Conservation (phyloP, 2,329 filamentous ascomycete genomes). For the Apiospora malaysiana region DNA sequence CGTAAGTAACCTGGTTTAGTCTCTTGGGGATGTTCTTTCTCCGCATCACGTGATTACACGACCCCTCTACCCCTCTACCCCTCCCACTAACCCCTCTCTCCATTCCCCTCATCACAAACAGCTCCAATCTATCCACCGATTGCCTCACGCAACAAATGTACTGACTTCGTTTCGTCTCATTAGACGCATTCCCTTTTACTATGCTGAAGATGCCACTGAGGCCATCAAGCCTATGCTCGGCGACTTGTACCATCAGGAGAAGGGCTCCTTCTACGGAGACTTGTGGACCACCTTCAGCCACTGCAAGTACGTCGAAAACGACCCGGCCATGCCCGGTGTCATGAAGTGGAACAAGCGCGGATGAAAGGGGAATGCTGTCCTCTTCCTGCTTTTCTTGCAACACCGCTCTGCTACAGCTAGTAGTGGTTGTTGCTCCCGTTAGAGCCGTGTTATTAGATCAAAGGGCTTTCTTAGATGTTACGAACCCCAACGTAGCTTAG, state of each 20-base stretch:
- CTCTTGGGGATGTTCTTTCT: neutral
- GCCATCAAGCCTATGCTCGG: conserved; percentile 56
- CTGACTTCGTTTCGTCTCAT: conserved; percentile 15
- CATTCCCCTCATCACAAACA: neutral
- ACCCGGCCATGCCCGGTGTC: conserved; percentile 34
- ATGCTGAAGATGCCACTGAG: conserved; percentile 55
- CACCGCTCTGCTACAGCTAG: neutral
- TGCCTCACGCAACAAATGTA: neutral
- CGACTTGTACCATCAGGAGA: conserved; percentile 49
- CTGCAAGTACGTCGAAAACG: conserved; percentile 43
- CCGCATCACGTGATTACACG: neutral
- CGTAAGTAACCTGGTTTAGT: conserved; percentile 39
- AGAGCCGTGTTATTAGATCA: conserved; percentile 5
- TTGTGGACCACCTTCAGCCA: conserved; percentile 41
- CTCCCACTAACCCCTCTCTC: neutral
- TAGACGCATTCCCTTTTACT: conserved; percentile 57
- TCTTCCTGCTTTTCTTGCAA: neutral
- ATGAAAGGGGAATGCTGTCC: neutral
- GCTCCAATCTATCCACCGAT: neutral
- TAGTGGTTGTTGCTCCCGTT: neutral
- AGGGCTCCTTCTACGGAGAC: conserved; percentile 39
- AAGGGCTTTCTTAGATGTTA: neutral
- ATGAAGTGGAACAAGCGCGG: conserved; percentile 32
- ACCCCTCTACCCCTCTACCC: neutral
- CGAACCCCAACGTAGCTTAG: neutral